Conservation (phyloP, 805 yeast species). For the Zygosaccharomyces gambellarensis region DNA sequence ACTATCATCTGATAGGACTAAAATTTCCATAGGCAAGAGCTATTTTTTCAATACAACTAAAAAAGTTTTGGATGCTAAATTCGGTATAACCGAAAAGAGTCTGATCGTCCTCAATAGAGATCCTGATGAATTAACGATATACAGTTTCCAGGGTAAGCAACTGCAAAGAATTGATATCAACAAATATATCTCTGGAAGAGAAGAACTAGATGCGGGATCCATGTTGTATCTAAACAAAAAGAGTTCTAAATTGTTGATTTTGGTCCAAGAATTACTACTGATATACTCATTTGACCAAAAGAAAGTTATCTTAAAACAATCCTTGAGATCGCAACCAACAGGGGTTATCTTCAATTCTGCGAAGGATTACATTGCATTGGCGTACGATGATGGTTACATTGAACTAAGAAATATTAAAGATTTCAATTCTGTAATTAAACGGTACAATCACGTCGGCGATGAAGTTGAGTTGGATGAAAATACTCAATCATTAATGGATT, state of each 20-base stretch:
- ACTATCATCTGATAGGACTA: slow-evolving; percentile 3
- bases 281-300: slow-evolving; percentile 33
- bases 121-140: slow-evolving; percentile 25
- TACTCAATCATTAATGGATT: slow-evolving; percentile 2
- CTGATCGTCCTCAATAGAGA: slow-evolving; percentile 22
- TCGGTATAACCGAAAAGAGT: slow-evolving; percentile 35
- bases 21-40: slow-evolving; percentile 13
- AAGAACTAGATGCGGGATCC: slow-evolving; percentile 3
- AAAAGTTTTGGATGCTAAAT: slow-evolving; percentile 16
- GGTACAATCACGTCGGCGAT: background rate
- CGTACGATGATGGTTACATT: slow-evolving; percentile 22
- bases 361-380: slow-evolving; percentile 16
- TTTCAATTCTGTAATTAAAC: slow-evolving; percentile 10
- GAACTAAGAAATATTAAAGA: slow-evolving; percentile 25
- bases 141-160: slow-evolving; percentile 27
- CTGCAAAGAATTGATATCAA: slow-evolving; percentile 24
- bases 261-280: slow-evolving; percentile 22
- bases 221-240: slow-evolving; percentile 25
- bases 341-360: slow-evolving; percentile 14
- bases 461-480: slow-evolving; percentile 2
- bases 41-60: slow-evolving; percentile 12
- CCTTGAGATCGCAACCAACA: slow-evolving; percentile 11
- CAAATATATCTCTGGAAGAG: slow-evolving; percentile 10
- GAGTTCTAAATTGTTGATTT: slow-evolving; percentile 29
- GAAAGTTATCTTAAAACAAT: slow-evolving; percentile 19